Percentiles rank a stretch among this genome's conserved stretches.
Conservation (phyloP, 768 basidiomycete species). For the Scleroderma bovista region DNA sequence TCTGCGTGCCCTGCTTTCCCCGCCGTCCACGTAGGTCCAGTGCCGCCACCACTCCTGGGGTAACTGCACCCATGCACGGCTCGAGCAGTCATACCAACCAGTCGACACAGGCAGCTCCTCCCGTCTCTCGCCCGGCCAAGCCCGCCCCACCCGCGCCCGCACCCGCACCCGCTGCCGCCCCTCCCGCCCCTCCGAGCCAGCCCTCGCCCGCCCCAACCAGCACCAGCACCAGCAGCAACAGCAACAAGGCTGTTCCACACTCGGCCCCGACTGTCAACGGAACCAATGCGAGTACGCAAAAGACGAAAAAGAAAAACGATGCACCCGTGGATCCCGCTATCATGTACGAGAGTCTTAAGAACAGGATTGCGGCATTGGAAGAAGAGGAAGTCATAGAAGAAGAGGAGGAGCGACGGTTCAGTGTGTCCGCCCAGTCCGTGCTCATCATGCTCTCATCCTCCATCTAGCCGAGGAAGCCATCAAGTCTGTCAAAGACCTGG, state of each 20-base stretch:
- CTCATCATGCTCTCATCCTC: constrained; percentile 10
- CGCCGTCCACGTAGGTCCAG: constrained; percentile 20
- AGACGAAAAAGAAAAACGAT: constrained; percentile 67
- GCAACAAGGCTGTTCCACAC: constrained; percentile 28
- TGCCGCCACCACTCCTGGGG: constrained; percentile 16
- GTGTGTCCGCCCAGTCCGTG: constrained; percentile 37
- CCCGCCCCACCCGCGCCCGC: constrained; percentile 60
- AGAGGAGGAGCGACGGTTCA: constrained; percentile 76
- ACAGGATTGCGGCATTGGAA: constrained; percentile 82
- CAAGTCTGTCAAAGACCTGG: constrained; percentile 77
- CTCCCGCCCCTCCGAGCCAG: constrained; percentile 49
- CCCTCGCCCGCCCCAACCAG: constrained; percentile 27
- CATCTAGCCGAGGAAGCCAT: constrained; percentile 78
- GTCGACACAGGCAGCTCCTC: constrained; percentile 21
- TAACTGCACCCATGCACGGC: constrained; percentile 43
- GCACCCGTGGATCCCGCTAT: constrained; percentile 72
- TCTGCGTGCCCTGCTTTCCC: constrained; percentile 25
- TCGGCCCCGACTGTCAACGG: constrained; percentile 26
- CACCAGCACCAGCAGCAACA: background rate
- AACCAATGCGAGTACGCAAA: constrained; percentile 27
- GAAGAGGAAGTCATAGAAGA: constrained; percentile 84
- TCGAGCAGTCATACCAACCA: constrained; percentile 24
- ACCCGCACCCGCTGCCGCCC: constrained; percentile 54
- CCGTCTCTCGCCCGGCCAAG: constrained; percentile 42
- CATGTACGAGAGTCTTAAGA: constrained; percentile 88